Percentiles rank a stretch among this genome's conserved stretches.
These are phyloP conservation scores for Trichoderma sp. DNA, from an alignment of 2,329 filamentous ascomycete genomes.

Conservation along the genomic window DNA sequence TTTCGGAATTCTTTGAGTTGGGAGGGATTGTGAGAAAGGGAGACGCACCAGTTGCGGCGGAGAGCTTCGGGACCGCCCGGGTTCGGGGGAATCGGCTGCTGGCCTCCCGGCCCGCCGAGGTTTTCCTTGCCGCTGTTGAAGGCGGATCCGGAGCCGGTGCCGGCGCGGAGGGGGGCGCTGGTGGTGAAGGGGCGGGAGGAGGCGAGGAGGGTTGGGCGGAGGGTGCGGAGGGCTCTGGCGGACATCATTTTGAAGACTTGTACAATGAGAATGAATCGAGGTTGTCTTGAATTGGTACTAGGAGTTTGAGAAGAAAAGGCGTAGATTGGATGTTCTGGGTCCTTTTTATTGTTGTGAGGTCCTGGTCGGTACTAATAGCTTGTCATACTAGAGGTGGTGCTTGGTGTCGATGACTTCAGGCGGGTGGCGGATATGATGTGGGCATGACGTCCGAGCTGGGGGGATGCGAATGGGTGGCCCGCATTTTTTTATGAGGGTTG, in stretches of 20 bases:
- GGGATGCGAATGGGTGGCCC: neutral
- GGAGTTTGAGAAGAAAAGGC: no score
- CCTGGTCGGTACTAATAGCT: no score
- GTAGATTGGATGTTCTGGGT: neutral
- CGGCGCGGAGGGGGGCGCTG: neutral
- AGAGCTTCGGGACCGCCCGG: conserved; percentile 37
- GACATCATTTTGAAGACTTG: conserved; percentile 19
- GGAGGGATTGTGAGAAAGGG: no score
- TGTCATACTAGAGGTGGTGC: no score
- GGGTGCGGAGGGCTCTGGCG: conserved; percentile 18
- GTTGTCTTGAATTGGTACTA: neutral
- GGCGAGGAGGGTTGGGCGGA: conserved; percentile 7
- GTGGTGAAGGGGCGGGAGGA: conserved; percentile 24
- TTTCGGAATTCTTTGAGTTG: neutral
- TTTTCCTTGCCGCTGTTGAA: conserved; percentile 31
- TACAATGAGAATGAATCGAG: no score
- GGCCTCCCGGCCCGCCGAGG: conserved; percentile 42
- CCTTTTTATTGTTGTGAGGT: neutral
- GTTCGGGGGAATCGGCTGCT: conserved; percentile 36
- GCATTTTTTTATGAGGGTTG: neutral
- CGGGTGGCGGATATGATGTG: conserved; percentile 19
- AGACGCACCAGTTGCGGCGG: conserved; percentile 40
- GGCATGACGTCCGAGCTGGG: conserved; percentile 22
- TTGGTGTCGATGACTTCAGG: conserved; percentile 18
- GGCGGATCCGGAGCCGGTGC: neutral